Conservation (phyloP, 2,329 filamentous ascomycete species). For the Trichoderma atrobrunneum region DNA sequence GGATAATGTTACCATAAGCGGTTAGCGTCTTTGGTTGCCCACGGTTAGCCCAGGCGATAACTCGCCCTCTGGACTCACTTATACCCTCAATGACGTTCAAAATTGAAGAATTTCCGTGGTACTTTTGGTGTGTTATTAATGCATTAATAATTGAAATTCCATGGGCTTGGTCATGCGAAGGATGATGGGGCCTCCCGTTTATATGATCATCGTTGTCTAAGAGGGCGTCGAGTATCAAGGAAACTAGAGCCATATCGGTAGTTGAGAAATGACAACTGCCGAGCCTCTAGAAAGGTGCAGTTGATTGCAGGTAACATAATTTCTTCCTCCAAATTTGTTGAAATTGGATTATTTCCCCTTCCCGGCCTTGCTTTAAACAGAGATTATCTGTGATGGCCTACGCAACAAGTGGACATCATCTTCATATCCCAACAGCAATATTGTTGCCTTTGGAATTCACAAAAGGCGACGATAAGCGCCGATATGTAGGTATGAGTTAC, state of each 20-base stretch:
- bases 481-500: neutral
- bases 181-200: neutral
- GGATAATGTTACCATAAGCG: conserved; percentile 2
- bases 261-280: neutral
- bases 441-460: neutral
- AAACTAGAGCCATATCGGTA: neutral
- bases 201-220: neutral
- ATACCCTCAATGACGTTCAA: neutral
- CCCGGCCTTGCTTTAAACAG: neutral
- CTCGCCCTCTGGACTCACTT: neutral
- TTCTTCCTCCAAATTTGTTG: neutral
- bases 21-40: neutral
- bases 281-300: neutral
- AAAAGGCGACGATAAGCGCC: neutral
- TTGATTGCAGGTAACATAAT: neutral
- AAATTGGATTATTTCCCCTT: neutral
- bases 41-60: neutral
- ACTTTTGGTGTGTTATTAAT: neutral
- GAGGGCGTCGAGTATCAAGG: neutral
- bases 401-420: neutral
- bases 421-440: neutral
- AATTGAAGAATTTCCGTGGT: neutral
- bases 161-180: neutral
- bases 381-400: neutral
- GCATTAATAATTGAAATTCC: neutral